phyloP scores from a whole-genome alignment of 352 stramenopile species.

The Phytophthora megakarya region DNA sequence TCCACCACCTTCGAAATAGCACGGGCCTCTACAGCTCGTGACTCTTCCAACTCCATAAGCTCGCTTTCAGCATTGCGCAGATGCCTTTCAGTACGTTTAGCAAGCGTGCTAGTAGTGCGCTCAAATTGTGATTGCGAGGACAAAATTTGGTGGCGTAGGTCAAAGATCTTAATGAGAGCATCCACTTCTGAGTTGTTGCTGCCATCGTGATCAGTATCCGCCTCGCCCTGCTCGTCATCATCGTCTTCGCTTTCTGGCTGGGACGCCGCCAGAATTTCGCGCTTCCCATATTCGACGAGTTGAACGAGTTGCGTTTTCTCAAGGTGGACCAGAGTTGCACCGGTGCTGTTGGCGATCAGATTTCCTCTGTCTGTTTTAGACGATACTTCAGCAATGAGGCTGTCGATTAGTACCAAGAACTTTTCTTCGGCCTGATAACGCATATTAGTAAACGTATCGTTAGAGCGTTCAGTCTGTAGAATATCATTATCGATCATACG shows the following conservation, averaged over 20 bases:
- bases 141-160: slow-evolving; percentile 76
- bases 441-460: background rate
- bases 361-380: slow-evolving; percentile 59
- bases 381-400: slow-evolving; percentile 63
- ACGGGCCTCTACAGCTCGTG: slow-evolving; percentile 42
- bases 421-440: slow-evolving; percentile 50
- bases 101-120: slow-evolving; percentile 54
- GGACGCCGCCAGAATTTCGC: slow-evolving; percentile 49
- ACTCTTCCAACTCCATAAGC: slow-evolving; percentile 67
- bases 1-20: slow-evolving; percentile 57
- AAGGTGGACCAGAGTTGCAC: slow-evolving; percentile 73
- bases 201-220: slow-evolving; percentile 21
- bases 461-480: background rate
- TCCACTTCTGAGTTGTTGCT: slow-evolving; percentile 61
- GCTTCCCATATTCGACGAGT: slow-evolving; percentile 61
- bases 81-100: slow-evolving; percentile 61
- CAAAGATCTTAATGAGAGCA: slow-evolving; percentile 71
- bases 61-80: slow-evolving; percentile 56
- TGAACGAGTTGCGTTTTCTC: slow-evolving; percentile 72
- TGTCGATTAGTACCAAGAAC: slow-evolving; percentile 61
- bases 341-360: slow-evolving; percentile 74
- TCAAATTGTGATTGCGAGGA: slow-evolving; percentile 72
- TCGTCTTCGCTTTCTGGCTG: slow-evolving; percentile 34
- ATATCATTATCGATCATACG: background rate
- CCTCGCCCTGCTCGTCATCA: slow-evolving; percentile 24